Conservation (phyloP, 2,329 filamentous ascomycete species). For the Rhynchosporium agropyri region DNA sequence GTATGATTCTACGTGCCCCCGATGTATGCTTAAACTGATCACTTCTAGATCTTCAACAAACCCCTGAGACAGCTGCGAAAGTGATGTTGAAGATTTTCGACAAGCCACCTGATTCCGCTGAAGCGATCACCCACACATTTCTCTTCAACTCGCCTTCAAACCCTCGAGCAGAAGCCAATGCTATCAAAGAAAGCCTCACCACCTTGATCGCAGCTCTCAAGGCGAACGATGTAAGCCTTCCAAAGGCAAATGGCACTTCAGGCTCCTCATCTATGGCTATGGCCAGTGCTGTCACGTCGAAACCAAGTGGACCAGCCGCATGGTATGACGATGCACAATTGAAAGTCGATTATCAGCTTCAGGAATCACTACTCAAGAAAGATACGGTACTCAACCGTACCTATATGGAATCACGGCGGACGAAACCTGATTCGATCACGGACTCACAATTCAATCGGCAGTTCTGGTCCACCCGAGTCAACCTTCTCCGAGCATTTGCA, state of each 20-base stretch:
- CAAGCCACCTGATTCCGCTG: slow-evolving; percentile 59
- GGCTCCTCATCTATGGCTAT: slow-evolving; percentile 75
- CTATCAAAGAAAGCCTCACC: slow-evolving; percentile 80
- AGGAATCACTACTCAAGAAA: slow-evolving; percentile 84
- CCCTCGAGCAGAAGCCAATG: slow-evolving; percentile 81
- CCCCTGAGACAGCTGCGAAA: slow-evolving; percentile 82
- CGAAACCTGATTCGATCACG: slow-evolving; percentile 82
- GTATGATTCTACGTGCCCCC: slow-evolving; percentile 53
- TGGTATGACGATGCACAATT: slow-evolving; percentile 84
- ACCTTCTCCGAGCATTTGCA: slow-evolving; percentile 84
- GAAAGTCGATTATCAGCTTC: slow-evolving; percentile 76
- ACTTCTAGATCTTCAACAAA: slow-evolving; percentile 83
- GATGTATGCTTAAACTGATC: slow-evolving; percentile 3
- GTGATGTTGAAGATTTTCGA: slow-evolving; percentile 93
- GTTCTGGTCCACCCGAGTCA: slow-evolving; percentile 91
- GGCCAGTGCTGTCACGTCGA: slow-evolving; percentile 66
- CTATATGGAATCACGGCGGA: slow-evolving; percentile 80
- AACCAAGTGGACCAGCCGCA: slow-evolving; percentile 53
- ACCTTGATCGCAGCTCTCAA: slow-evolving; percentile 65
- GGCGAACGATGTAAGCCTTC: slow-evolving; percentile 45
- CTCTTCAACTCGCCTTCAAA: slow-evolving; percentile 79
- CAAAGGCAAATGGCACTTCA: slow-evolving; percentile 42
- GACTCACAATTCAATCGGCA: slow-evolving; percentile 82
- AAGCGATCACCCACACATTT: slow-evolving; percentile 77
- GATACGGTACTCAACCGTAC: slow-evolving; percentile 76